Evolutionary conservation across 2,329 filamentous ascomycete species (phyloP), one percentile per base, ranked within the genome.

Genomic region (Nothophoma quercina): DNA sequence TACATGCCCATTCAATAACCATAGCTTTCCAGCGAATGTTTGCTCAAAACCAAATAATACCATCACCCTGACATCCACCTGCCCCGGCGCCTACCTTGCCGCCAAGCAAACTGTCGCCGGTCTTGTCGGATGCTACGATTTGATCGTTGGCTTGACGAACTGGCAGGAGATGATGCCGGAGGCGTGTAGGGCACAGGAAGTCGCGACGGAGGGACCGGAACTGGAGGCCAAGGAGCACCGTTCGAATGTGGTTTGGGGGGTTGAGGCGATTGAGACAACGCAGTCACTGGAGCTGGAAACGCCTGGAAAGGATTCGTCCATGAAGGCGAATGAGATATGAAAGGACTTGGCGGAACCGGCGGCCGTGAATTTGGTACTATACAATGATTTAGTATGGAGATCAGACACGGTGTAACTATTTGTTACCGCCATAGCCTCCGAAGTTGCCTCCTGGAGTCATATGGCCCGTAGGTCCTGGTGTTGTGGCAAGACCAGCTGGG

Each of bases 391-490:
- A 43, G 42, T 33, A 47, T 33, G 43, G 43, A 53, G 38, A 22
- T 32, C 32, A 39, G 28, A 22, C 26, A 33, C 10, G 21, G 7
- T 38, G 32, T 15, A 38, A 48, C 39, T 53, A 53, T 15, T 53
- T 53, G 43, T 53, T 74, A 50, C 69, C 68, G 50, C 67, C 65
- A 55, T 73, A 73, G 50, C 70, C 84, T 39, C 90, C 90, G 78
- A 93, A 92, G 21, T 87, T 87, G 16, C 86, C 88, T 21, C 90
- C 89, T 1, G 91, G 91, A 7, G 91, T 95, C 82, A 92, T 87
- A 2, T 88, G 88, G 71, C 88, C 85, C 78, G 83, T 79, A 32
- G 85, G 78, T 29, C 76, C 78, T 7, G 81, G 80, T n/a, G 80
- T 82, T 42, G 69, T 72, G 44, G 79, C 78, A 36, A 83, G 72